Evolutionary conservation across 2,329 filamentous ascomycete species (phyloP), one percentile per base, ranked within the genome.

Genomic region (Pseudogymnoascus sp.): DNA sequence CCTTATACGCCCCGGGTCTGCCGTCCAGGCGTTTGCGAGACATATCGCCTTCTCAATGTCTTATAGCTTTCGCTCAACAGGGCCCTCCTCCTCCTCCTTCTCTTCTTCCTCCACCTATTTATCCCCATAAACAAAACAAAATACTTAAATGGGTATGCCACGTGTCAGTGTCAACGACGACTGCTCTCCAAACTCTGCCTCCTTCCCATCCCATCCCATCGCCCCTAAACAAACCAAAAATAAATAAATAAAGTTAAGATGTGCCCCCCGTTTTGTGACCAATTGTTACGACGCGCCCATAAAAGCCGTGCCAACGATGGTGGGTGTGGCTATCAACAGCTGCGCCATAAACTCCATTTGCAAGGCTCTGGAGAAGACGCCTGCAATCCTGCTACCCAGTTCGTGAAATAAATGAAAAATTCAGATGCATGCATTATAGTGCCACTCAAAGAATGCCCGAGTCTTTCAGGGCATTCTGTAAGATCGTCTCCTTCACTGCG

Each of bases 391-490:
- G 28, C 28, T 35, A 53, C 28, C 47, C 28, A 30, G 28, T 35
- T 53, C 47, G 28, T 53, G 47, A 53, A 28, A 33, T 18, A 53
- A 53, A 53, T 20, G 28, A 35, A 53, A 53, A 53, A 33, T 33
- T 47, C 47, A 53, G 28, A 53, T 53, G 47, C 47, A 53, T 53
- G 47, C 28, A 35, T 53, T 20, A 53, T 53, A 12, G 4, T 9
- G 47, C 47, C 28, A 35, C 62, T 88, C 76, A 91, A 69, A 99
- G 84, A 74, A 99, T 97, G 68, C 94, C 94, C 20, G 94, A 97
- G 75, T 99, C 94, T 77, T 96, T 97, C 68, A 99, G 83, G 57
- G 94, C 94, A 74, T 99, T 99, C 75, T 97, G 96, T 68, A 99
- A 78, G 71, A 99, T 99, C 35, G 94, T 99, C 77, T 99, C 94